phyloP scores from a whole-genome alignment of 139 green algal species.

The Chlamydomonas eustigma region DNA sequence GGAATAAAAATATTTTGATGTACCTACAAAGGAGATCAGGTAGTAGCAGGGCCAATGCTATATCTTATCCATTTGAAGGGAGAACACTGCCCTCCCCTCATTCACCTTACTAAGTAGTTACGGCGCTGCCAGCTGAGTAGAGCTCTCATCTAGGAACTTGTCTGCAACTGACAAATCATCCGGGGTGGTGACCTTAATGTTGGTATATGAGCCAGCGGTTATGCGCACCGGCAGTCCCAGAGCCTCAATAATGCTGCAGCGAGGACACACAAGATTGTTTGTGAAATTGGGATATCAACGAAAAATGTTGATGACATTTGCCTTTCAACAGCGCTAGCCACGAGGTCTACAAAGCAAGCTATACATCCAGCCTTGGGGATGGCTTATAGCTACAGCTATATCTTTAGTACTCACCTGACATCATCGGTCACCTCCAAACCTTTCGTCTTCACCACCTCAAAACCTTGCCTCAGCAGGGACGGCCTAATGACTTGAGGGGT shows the following conservation, averaged over 20 bases:
- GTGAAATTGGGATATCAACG: too few species aligned
- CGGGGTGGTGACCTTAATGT: slow-evolving; percentile 94
- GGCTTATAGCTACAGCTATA: too few species aligned
- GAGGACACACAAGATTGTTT: too few species aligned
- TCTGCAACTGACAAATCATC: slow-evolving; percentile 80
- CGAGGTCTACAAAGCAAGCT: too few species aligned
- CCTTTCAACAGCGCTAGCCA: too few species aligned
- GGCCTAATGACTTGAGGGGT: slow-evolving; percentile 91
- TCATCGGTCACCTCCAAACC: slow-evolving; percentile 94
- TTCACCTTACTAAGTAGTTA: too few species aligned
- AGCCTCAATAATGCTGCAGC: slow-evolving; percentile 84
- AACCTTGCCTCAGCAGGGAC: slow-evolving; percentile 75
- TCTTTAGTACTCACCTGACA: slow-evolving; percentile 73
- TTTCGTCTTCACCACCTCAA: slow-evolving; percentile 70
- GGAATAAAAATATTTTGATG: too few species aligned
- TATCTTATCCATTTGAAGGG: neutral
- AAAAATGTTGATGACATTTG: too few species aligned
- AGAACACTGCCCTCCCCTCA: too few species aligned
- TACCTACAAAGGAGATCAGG: too few species aligned
- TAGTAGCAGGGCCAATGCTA: neutral
- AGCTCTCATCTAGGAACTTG: slow-evolving; percentile 62
- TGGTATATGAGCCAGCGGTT: slow-evolving; percentile 89
- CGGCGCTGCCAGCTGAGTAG: too few species aligned
- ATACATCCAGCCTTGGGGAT: too few species aligned
- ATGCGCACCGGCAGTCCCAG: slow-evolving; percentile 88